Percentiles rank a stretch among this genome's conserved stretches.
Conservation (phyloP, 768 basidiomycete genomes). For the Strobilomyces confusus region DNA sequence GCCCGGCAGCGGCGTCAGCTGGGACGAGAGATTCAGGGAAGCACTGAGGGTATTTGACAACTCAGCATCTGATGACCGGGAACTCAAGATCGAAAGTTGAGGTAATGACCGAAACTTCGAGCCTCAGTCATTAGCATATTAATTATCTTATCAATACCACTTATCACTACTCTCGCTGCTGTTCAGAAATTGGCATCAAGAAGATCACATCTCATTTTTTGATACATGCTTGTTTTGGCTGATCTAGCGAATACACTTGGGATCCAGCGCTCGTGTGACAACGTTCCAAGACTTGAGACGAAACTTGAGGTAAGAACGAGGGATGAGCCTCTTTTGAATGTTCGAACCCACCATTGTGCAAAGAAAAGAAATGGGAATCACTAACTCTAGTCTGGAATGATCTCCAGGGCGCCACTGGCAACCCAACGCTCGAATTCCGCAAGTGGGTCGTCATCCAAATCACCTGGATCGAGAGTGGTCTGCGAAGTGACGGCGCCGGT, state of each 20-base stretch:
- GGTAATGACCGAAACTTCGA: background rate
- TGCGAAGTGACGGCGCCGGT: background rate
- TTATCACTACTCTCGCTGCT: background rate
- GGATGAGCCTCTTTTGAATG: background rate
- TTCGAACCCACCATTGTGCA: background rate
- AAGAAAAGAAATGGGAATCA: background rate
- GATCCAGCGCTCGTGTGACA: background rate
- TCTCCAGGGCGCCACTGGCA: constrained; percentile 58
- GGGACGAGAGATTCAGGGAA: constrained; percentile 71
- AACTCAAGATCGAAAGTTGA: background rate
- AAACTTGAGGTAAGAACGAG: background rate
- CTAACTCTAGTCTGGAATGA: constrained; percentile 31
- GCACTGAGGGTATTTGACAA: constrained; percentile 59
- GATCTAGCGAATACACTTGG: no score
- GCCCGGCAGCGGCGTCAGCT: constrained; percentile 57
- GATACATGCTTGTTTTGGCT: background rate
- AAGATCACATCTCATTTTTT: background rate
- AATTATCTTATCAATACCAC: background rate
- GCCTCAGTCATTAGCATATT: background rate
- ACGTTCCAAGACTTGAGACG: background rate
- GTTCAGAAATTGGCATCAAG: background rate
- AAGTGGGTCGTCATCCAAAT: constrained; percentile 43
- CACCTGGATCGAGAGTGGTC: background rate
- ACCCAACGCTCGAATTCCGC: constrained; percentile 70
- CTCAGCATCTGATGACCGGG: constrained; percentile 25